Percentiles rank a stretch among this genome's conserved stretches.
Conservation (phyloP, 106 monocot genomes). For the Vanilla planifolia region DNA sequence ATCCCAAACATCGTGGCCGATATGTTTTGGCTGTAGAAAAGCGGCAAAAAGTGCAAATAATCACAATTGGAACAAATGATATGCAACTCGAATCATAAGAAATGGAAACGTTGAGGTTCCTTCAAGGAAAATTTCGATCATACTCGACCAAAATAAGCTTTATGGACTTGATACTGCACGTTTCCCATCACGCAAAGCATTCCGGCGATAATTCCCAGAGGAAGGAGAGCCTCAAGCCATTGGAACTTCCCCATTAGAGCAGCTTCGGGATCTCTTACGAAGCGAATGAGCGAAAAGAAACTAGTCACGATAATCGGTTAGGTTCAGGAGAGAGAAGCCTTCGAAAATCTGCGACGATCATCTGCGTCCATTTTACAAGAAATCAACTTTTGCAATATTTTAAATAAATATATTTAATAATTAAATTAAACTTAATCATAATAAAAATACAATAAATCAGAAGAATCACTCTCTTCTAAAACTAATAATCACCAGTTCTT, state of each 20-base stretch:
- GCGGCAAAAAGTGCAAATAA: background rate
- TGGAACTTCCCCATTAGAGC: conserved; percentile 7
- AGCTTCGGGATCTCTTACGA: conserved; percentile 1
- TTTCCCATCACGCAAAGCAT: conserved; percentile 95
- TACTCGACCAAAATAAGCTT: conserved; percentile 82
- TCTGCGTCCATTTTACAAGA: no score
- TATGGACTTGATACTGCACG: conserved; percentile 89
- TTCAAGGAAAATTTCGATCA: conserved; percentile 1
- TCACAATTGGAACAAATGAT: background rate
- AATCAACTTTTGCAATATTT: no score
- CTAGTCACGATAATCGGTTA: no score
- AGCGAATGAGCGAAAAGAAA: no score
- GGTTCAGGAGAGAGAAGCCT: no score
- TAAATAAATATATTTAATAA: no score
- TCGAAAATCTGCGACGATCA: no score
- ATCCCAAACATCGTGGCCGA: conserved; percentile 92
- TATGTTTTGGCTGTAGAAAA: conserved; percentile 78
- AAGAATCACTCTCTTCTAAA: no score
- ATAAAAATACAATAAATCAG: no score
- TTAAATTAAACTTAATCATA: no score
- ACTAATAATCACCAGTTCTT: no score
- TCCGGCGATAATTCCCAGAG: conserved; percentile 95
- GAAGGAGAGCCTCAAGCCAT: conserved; percentile 79
- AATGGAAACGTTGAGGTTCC: background rate
- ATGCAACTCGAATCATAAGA: background rate